These are phyloP conservation scores for Schizosaccharomyces lindneri DNA, from an alignment of 805 yeast species.

Conservation along the genomic window DNA sequence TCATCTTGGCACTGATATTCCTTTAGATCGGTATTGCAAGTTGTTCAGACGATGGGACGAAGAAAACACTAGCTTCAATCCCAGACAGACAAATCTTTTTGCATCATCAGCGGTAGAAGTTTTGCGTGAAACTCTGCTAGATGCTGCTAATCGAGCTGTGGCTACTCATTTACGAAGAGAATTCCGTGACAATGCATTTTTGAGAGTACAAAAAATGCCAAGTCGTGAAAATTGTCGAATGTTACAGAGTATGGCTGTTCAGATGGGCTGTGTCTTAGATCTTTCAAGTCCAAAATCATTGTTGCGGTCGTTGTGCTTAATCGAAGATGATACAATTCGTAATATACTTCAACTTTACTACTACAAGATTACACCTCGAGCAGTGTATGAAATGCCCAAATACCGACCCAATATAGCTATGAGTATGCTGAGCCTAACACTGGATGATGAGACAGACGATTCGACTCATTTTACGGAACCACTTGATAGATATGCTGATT, in stretches of 20 bases:
- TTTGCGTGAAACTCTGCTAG: conserved; percentile 47
- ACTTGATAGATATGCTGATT: conserved; percentile 90
- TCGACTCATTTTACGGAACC: conserved; percentile 92
- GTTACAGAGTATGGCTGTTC: conserved; percentile 44
- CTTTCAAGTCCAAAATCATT: conserved; percentile 40
- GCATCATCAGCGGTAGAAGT: conserved; percentile 30
- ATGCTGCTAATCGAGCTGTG: conserved; percentile 60
- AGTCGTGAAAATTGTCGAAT: conserved; percentile 57
- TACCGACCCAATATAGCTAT: not conserved
- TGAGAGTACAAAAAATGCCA: conserved; percentile 74
- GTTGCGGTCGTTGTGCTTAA: conserved; percentile 38
- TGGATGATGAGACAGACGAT: not conserved
- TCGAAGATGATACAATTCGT: conserved; percentile 59
- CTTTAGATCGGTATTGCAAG: conserved; percentile 26
- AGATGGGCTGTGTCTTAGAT: conserved; percentile 34
- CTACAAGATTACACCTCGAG: conserved; percentile 4
- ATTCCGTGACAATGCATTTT: conserved; percentile 56
- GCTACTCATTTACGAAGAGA: conserved; percentile 60
- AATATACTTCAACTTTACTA: conserved; percentile 27
- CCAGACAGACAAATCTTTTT: conserved; percentile 48
- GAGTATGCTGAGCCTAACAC: not conserved
- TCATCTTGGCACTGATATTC: conserved; percentile 28
- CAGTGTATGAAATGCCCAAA: not conserved
- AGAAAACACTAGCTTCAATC: conserved; percentile 28
- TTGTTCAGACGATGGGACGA: conserved; percentile 65